Percentiles rank a stretch among this genome's conserved stretches.
These are phyloP conservation scores for Pyricularia grisea DNA, from an alignment of 2,329 filamentous ascomycete genomes.

Conservation along the genomic window DNA sequence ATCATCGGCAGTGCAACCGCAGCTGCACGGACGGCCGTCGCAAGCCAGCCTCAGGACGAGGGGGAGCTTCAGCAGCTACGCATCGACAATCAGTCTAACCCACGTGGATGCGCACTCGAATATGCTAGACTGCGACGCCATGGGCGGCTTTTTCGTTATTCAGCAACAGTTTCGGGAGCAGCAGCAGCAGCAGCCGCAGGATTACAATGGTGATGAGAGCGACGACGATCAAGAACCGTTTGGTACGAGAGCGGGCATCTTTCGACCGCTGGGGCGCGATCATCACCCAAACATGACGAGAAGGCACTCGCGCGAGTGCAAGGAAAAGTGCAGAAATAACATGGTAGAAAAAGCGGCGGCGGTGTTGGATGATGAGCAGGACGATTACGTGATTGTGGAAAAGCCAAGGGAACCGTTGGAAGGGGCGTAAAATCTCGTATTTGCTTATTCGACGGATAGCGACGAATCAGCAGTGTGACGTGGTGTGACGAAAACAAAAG, in stretches of 20 bases:
- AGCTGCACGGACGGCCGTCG: background rate
- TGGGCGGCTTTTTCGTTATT: background rate
- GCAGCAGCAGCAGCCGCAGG: background rate
- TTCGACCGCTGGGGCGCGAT: background rate
- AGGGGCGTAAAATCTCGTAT: background rate
- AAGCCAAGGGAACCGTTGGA: background rate
- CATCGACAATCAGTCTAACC: background rate
- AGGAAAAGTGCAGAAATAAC: background rate
- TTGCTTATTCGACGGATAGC: background rate
- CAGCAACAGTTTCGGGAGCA: background rate
- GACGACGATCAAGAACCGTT: background rate
- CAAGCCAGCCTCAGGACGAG: background rate
- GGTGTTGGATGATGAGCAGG: background rate
- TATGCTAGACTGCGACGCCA: slow-evolving; percentile 1
- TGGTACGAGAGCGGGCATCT: background rate
- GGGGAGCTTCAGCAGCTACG: background rate
- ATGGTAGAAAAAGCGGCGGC: background rate
- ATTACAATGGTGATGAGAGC: background rate
- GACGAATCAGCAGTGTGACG: background rate
- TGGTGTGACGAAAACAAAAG: background rate
- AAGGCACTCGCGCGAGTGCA: background rate
- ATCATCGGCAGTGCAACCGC: background rate
- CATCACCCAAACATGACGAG: background rate
- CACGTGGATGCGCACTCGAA: slow-evolving; percentile 1
- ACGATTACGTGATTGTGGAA: background rate